A percentile compares a stretch with the other conserved stretches of the same genome.
Conservation (phyloP, 306 rosid species). For the Dalbergia cochinchinensis region DNA sequence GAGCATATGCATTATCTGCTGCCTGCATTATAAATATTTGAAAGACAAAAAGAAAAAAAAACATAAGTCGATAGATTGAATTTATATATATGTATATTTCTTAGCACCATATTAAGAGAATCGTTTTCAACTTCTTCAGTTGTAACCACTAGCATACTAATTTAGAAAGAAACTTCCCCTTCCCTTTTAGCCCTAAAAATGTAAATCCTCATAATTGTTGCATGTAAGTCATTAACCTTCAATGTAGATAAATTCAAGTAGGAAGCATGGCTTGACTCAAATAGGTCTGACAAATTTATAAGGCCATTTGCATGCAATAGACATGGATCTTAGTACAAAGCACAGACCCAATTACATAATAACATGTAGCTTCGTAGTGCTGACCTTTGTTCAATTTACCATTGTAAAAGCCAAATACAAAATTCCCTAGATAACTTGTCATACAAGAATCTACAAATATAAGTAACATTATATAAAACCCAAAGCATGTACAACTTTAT, state of each 20-base stretch:
- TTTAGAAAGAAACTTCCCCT: neutral
- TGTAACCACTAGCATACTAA: neutral
- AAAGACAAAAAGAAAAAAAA: constrained; percentile 17
- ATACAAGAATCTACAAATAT: neutral
- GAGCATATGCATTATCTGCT: constrained; percentile 62
- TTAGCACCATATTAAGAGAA: neutral
- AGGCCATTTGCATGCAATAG: neutral
- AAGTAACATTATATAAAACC: neutral
- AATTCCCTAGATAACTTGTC: neutral
- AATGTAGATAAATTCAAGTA: neutral
- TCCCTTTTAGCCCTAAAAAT: neutral
- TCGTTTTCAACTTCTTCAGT: neutral
- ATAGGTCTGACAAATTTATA: neutral
- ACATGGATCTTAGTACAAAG: neutral
- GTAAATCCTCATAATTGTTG: neutral
- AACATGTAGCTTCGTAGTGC: neutral
- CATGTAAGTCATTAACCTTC: neutral
- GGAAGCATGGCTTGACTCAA: neutral
- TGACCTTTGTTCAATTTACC: neutral
- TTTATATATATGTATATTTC: neutral
- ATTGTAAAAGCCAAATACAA: neutral
- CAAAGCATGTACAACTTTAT: neutral
- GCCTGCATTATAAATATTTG: constrained; percentile 57
- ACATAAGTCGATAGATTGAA: constrained; percentile 25
- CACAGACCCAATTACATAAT: neutral